These are phyloP conservation scores for Leishmania guyanensis DNA, from an alignment of 208 protist genomes.

Conservation along the genomic window DNA sequence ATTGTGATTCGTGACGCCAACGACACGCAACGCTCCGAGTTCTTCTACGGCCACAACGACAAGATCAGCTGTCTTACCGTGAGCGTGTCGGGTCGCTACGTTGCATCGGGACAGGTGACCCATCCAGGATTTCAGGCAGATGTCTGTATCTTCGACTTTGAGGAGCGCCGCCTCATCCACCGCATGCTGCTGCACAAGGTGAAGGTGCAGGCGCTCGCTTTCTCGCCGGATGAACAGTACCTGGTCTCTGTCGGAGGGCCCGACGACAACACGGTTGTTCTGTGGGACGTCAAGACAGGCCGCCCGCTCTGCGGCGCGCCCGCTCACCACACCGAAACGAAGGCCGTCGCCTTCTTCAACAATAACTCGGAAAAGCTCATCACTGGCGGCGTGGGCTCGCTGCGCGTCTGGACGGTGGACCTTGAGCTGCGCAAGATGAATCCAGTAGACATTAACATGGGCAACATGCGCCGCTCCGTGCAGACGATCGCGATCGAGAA, in stretches of 20 bases:
- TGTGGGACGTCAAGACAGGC: conserved; percentile 94
- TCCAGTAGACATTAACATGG: conserved; percentile 89
- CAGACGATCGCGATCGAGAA: conserved; percentile 80
- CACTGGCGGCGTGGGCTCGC: conserved; percentile 83
- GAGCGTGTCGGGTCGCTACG: conserved; percentile 87
- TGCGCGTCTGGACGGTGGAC: conserved; percentile 94
- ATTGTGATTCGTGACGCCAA: conserved; percentile 91
- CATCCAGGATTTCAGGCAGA: conserved; percentile 96
- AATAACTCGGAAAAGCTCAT: conserved; percentile 84
- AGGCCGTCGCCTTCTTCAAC: conserved; percentile 88
- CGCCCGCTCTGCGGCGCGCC: conserved; percentile 90
- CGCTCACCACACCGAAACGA: conserved; percentile 79
- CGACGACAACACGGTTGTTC: conserved; percentile 95
- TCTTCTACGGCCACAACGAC: conserved; percentile 95
- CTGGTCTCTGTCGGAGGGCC: conserved; percentile 94
- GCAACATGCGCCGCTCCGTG: conserved; percentile 82
- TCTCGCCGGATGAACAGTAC: conserved; percentile 92
- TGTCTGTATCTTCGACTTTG: conserved; percentile 94
- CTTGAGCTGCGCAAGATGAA: conserved; percentile 88
- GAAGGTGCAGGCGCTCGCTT: conserved; percentile 93
- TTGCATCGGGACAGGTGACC: conserved; percentile 95
- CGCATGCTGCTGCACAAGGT: conserved; percentile 95
- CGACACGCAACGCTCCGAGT: conserved; percentile 79
- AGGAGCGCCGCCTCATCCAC: conserved; percentile 83
- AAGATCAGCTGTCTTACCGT: conserved; percentile 94